These are phyloP conservation scores for Trebouxia sp. DNA, from an alignment of 139 green algal genomes.

Conservation along the genomic window DNA sequence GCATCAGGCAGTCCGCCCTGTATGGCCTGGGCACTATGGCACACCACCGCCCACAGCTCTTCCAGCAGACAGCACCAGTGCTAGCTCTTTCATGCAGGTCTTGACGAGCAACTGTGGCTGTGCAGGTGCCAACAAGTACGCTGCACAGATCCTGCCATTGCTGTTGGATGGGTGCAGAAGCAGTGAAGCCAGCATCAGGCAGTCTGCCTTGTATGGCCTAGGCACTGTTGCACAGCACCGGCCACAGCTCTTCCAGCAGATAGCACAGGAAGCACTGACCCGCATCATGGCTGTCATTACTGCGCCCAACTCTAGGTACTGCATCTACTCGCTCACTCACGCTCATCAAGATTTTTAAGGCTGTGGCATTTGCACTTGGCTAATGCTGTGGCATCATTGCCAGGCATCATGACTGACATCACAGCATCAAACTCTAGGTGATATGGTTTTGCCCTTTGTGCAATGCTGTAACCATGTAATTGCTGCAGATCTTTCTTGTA, in stretches of 20 bases:
- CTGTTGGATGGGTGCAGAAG: slow-evolving; percentile 41
- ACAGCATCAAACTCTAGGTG: slow-evolving; percentile 28
- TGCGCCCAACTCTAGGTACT: slow-evolving; percentile 30
- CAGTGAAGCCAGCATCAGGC: slow-evolving; percentile 76
- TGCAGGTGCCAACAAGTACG: slow-evolving; percentile 73
- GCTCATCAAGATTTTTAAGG: no score
- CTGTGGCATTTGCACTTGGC: no score
- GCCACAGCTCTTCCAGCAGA: slow-evolving; percentile 58
- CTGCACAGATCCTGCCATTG: slow-evolving; percentile 34
- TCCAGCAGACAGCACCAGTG: slow-evolving; percentile 50
- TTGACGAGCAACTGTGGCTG: no score
- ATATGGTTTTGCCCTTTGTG: no score
- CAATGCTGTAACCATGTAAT: no score
- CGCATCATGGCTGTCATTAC: slow-evolving; percentile 50
- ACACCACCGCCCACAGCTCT: slow-evolving; percentile 53
- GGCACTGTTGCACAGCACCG: slow-evolving; percentile 74
- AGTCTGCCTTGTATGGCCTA: slow-evolving; percentile 92
- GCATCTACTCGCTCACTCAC: no score
- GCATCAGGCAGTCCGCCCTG: slow-evolving; percentile 87
- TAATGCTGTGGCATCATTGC: slow-evolving; percentile 41
- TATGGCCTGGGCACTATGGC: slow-evolving; percentile 90
- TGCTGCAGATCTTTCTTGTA: no score
- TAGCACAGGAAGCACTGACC: slow-evolving; percentile 40
- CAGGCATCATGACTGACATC: slow-evolving; percentile 47
- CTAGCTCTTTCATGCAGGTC: no score